Evolutionary conservation across 371 early-diverging fungal genomes (phyloP).

Genomic region (Mortierella sp.): DNA sequence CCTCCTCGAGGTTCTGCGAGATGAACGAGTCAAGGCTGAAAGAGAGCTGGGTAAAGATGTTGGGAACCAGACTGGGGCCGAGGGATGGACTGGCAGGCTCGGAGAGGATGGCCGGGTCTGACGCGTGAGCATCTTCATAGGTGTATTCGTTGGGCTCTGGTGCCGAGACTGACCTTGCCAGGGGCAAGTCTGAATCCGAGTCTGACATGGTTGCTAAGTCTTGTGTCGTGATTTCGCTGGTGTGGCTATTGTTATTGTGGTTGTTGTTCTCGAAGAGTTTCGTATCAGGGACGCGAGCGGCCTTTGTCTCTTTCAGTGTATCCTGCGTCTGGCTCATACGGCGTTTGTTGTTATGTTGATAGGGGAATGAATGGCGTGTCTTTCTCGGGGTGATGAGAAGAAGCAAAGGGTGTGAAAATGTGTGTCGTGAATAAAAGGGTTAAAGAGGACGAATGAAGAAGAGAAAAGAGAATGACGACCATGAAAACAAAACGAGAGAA

Average conservation of each 20-base stretch:
- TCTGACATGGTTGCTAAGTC: constrained; percentile 35
- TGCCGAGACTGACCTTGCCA: constrained; percentile 44
- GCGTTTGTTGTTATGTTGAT: not conserved
- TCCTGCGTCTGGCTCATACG: not conserved
- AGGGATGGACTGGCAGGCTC: constrained; percentile 47
- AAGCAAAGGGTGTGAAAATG: not conserved
- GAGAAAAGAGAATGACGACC: not conserved
- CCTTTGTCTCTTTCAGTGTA: not conserved
- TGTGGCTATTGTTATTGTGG: not conserved
- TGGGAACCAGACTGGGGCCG: constrained; percentile 43
- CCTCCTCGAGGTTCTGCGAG: constrained; percentile 56
- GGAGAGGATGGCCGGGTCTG: constrained; percentile 33
- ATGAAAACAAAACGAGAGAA: not conserved
- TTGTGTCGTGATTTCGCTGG: not conserved
- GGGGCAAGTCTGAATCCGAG: constrained; percentile 34
- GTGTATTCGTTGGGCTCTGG: constrained; percentile 44
- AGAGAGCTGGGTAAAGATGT: constrained; percentile 45
- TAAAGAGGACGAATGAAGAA: not conserved
- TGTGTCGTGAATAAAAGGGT: not conserved
- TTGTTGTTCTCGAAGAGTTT: not conserved
- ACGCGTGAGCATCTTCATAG: constrained; percentile 36
- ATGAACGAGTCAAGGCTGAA: constrained; percentile 57
- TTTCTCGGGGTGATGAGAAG: not conserved
- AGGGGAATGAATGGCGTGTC: not conserved
- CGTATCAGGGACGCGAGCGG: constrained; percentile 3